phyloP scores from a whole-genome alignment of 331 rosid genomes.

The Quercus tomentella region DNA sequence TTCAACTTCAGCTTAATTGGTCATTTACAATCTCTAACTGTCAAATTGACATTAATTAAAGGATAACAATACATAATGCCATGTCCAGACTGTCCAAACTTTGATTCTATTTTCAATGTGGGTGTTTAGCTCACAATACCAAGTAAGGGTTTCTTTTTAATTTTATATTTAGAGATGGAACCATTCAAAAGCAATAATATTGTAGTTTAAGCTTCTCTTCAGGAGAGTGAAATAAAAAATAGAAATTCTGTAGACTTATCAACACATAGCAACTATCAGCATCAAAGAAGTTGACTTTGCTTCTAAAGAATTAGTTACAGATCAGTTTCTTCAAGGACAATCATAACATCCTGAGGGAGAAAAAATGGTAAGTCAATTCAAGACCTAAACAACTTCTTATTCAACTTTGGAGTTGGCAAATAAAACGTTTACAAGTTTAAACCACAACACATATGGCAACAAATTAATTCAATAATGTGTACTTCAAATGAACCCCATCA shows the following conservation, averaged over 20 bases:
- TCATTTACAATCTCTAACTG: neutral
- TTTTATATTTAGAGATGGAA: neutral
- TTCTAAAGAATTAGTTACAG: neutral
- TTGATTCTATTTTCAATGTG: neutral
- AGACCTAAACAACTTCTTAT: neutral
- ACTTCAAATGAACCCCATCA: neutral
- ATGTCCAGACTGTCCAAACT: neutral
- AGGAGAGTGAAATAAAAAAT: neutral
- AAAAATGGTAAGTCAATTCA: constrained; percentile 5
- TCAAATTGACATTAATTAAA: neutral
- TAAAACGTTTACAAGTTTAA: constrained; percentile 4
- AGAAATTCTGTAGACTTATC: constrained; percentile 6
- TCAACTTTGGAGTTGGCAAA: constrained; percentile 7
- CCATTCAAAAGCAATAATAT: neutral
- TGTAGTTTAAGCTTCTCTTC: neutral
- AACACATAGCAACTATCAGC: constrained; percentile 2
- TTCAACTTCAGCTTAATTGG: neutral
- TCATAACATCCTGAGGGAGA: neutral
- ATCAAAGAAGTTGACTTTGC: neutral
- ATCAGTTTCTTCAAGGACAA: neutral
- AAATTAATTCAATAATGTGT: neutral
- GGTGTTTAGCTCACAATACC: neutral
- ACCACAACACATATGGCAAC: neutral
- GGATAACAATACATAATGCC: neutral
- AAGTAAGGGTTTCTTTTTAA: neutral